Evolutionary conservation across 1,284 basidiomycete species (phyloP).

Genomic region (Cutaneotrichosporon cavernicola): DNA sequence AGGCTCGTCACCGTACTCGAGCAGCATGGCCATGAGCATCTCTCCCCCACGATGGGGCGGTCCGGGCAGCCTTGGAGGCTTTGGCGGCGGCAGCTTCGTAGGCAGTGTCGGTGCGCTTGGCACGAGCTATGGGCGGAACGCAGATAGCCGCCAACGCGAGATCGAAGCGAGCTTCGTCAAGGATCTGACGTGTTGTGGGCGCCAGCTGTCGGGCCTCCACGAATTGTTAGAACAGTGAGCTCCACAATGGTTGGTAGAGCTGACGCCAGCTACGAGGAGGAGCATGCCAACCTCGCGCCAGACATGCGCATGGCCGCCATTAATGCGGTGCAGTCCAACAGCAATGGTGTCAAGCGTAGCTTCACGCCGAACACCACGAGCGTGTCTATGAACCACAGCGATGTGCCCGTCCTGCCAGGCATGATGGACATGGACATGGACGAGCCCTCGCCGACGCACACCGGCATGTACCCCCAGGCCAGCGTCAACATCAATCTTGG

Average conservation of each 20-base stretch:
- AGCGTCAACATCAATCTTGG: conserved; percentile 15
- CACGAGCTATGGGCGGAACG: conserved; percentile 43
- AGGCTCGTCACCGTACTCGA: conserved; percentile 31
- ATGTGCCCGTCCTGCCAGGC: conserved; percentile 51
- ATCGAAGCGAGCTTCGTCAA: conserved; percentile 53
- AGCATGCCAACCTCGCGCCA: conserved; percentile 50
- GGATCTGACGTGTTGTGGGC: conserved; percentile 53
- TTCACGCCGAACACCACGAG: conserved; percentile 7
- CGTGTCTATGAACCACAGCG: conserved; percentile 30
- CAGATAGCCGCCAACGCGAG: conserved; percentile 46
- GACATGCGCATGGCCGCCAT: conserved; percentile 50
- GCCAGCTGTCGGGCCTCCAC: conserved; percentile 51
- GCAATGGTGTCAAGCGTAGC: conserved; percentile 13
- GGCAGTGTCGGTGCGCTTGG: conserved; percentile 45
- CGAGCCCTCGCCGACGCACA: conserved; percentile 35
- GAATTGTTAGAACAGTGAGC: conserved; percentile 55
- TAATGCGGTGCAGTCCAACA: conserved; percentile 40
- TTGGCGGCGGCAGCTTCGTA: conserved; percentile 36
- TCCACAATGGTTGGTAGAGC: background rate
- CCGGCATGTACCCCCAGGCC: conserved; percentile 23
- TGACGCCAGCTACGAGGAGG: conserved; percentile 51
- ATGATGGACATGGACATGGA: conserved; percentile 55
- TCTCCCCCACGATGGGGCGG: conserved; percentile 46
- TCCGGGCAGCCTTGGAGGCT: conserved; percentile 30
- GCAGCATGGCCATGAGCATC: conserved; percentile 46